Evolutionary conservation across 2,329 filamentous ascomycete genomes (phyloP).

Genomic region (Cercospora canescens): DNA sequence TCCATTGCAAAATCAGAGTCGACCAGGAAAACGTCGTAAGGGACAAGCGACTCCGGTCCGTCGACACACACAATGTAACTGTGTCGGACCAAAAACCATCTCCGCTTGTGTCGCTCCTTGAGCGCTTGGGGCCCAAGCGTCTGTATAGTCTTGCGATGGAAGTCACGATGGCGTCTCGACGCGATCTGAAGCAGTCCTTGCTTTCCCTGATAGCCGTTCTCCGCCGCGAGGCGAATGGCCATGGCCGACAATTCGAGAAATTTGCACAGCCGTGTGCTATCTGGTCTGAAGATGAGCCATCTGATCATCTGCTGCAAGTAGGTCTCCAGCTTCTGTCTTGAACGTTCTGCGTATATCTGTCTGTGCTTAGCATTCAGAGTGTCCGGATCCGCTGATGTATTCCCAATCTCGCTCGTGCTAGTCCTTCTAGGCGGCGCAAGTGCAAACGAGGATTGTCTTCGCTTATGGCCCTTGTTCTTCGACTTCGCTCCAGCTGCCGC

Average conservation of each 20-base stretch:
- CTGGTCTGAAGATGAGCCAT: constrained; percentile 93
- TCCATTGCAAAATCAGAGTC: constrained; percentile 84
- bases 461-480: constrained; percentile 43
- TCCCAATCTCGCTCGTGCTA: constrained; percentile 46
- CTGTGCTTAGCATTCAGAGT: constrained; percentile 29
- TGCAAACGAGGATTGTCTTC: constrained; percentile 56
- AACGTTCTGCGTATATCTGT: constrained; percentile 72
- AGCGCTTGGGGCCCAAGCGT: constrained; percentile 63
- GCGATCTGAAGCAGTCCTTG: constrained; percentile 93
- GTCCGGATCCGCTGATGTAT: constrained; percentile 38
- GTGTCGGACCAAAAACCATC: constrained; percentile 97
- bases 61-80: constrained; percentile 99
- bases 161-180: constrained; percentile 65
- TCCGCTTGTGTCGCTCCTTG: constrained; percentile 80
- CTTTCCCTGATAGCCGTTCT: constrained; percentile 96
- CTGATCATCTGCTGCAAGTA: constrained; percentile 93
- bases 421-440: constrained; percentile 60
- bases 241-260: constrained; percentile 94
- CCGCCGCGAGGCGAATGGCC: constrained; percentile 87
- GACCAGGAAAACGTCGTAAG: constrained; percentile 97
- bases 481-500: constrained; percentile 34
- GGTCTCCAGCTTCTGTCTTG: constrained; percentile 80
- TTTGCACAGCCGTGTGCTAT: constrained; percentile 93
- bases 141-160: constrained; percentile 29
- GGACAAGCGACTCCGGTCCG: constrained; percentile 96